Evolutionary conservation across 768 basidiomycete genomes (phyloP), one percentile per base, ranked within the genome.

Genomic region (Lentinula raphanica): DNA sequence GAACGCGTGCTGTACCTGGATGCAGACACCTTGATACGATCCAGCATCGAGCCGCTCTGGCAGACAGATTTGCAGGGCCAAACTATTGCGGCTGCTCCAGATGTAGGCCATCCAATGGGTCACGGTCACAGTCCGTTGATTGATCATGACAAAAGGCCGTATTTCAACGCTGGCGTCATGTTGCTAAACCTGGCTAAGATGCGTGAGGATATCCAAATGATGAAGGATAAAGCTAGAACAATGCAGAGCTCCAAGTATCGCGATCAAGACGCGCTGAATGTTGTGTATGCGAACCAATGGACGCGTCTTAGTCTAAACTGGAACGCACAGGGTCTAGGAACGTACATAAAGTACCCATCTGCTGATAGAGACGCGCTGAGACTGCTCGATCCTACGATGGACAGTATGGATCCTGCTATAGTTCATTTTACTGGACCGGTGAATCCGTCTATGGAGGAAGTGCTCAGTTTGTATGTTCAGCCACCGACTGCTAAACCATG

Each of bases 341-440:
- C 82, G 9, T 85, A 83, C 60, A 79, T 78, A 4, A 64, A 66
- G 15, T 63, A 62, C 39, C 58, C 67, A 9, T 69, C 71, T 11
- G 49, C 59, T 5, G 77, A 80, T 25, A 68, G 80, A 51, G 66
- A 71, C 1, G 46, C 27, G 7, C 58, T 78, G 19, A 59, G 66
- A 31, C 60, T 79, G 36, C 62, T 62, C 6, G 69, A 68, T 29
- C 74, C 79, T 74, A 59, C 66, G 21, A 53, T 53, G 27, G 50
- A 53, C 35, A 53, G 21, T 12, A 13, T 17, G 19, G 67, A 79
- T 38, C 76, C 80, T 0, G 62, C 61, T 9, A 75, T 85, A 59
- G 79, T 84, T 12, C 84, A 83, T 63, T 85, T 85, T 67, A 82
- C 82, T 2, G 82, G 84, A 1, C 78, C 83, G 1, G 70, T 82